Percentiles rank a stretch among this genome's conserved stretches.
These are phyloP conservation scores for Pseudoneurospora amorphoporcata DNA, from an alignment of 495 filamentous ascomycete species.

Conservation along the genomic window DNA sequence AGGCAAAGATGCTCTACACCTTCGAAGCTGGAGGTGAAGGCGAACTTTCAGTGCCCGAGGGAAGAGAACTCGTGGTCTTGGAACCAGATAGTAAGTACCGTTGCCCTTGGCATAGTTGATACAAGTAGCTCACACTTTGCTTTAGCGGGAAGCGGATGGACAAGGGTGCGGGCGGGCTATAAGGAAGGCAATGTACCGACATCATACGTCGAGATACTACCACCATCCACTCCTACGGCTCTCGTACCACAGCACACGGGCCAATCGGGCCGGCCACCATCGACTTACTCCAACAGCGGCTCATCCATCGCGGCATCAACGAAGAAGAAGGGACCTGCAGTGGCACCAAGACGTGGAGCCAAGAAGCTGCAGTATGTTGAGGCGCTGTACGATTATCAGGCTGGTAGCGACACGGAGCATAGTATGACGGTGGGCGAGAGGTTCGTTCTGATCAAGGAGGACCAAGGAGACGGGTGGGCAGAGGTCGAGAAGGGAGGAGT, in stretches of 20 bases:
- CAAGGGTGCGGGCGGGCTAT: conserved; percentile 58
- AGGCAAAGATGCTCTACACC: conserved; percentile 79
- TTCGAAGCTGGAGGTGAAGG: conserved; percentile 72
- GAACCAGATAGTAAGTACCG: conserved; percentile 72
- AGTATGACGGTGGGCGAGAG: conserved; percentile 83
- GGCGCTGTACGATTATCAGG: conserved; percentile 84
- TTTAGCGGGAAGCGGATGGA: conserved; percentile 84
- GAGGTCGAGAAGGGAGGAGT: conserved; percentile 89
- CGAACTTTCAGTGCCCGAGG: conserved; percentile 71
- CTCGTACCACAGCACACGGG: conserved; percentile 41
- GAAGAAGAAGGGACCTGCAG: conserved; percentile 88
- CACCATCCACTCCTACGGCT: conserved; percentile 42
- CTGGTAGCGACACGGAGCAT: conserved; percentile 76
- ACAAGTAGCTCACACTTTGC: neutral
- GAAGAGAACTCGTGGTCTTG: conserved; percentile 62
- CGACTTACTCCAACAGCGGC: conserved; percentile 72
- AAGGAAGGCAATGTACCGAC: conserved; percentile 80
- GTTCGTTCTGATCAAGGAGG: conserved; percentile 76
- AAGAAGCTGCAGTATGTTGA: conserved; percentile 95
- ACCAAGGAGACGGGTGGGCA: conserved; percentile 89
- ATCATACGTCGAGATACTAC: conserved; percentile 48
- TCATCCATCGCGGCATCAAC: conserved; percentile 45
- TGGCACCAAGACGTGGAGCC: conserved; percentile 82
- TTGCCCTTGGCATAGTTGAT: neutral
- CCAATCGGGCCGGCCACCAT: conserved; percentile 45